phyloP scores from a whole-genome alignment of 345 rosid genomes.

The Kernera saxatilis region DNA sequence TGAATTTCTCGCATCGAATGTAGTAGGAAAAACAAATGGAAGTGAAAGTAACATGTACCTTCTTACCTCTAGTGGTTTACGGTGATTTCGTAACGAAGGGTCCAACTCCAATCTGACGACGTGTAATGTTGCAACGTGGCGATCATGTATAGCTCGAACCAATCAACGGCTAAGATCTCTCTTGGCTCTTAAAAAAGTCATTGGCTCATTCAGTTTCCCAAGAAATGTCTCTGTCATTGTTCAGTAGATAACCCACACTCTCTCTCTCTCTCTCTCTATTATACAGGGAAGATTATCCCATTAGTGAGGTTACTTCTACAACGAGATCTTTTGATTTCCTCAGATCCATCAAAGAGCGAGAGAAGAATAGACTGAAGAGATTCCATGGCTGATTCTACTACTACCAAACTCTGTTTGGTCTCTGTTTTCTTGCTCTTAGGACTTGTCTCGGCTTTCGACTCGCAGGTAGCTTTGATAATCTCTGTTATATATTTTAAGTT shows the following conservation, averaged over 20 bases:
- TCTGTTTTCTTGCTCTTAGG: constrained; percentile 30
- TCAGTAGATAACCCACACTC: constrained; percentile 28
- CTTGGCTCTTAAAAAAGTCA: not conserved
- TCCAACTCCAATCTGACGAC: constrained; percentile 11
- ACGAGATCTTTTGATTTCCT: not conserved
- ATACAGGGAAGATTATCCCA: constrained; percentile 5
- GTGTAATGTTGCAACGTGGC: constrained; percentile 16
- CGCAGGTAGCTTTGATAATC: constrained; percentile 14
- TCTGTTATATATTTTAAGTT: not conserved
- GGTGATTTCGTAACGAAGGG: constrained; percentile 16
- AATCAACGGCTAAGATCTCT: constrained; percentile 32
- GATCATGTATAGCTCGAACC: constrained; percentile 3
- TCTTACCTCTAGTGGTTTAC: no score
- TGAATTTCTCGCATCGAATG: not conserved
- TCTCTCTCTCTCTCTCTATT: not conserved
- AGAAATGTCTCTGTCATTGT: constrained; percentile 24
- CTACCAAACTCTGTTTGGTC: constrained; percentile 21
- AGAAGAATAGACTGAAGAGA: not conserved
- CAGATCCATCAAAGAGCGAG: not conserved
- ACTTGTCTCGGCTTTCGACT: constrained; percentile 15
- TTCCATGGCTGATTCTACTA: constrained; percentile 21
- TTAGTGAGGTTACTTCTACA: not conserved
- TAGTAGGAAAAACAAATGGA: no score
- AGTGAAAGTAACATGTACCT: no score
- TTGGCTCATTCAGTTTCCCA: constrained; percentile 28